Base-by-base conservation (phyloP, 306 rosid genomes). In the Vigna trinervia region DNA sequence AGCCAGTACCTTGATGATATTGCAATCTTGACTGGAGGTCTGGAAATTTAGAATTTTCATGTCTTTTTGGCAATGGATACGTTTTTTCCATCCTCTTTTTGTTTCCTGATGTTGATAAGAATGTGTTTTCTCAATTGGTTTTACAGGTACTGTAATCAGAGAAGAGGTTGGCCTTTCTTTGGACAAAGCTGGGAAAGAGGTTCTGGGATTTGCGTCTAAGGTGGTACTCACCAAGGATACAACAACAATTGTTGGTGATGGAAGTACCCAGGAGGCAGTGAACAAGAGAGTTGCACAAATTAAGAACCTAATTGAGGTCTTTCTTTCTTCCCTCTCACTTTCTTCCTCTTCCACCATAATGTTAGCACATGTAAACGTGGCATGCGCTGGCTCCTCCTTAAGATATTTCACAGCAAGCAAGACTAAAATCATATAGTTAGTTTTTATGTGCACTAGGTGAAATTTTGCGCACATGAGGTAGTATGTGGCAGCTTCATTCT, bases 1-100 rank as follows among this genome's bases (percentile, higher is more conserved):
- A 92, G 97, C 98, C 99, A 96, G 84, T 96, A 96, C 86, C 97
- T 96, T 43, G 99, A 96, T 74, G 99, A 96, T 80, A 91, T 96
- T 76, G 99, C 99, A 61, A 87, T 96, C 69, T 84, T 96, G 53
- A 96, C 99, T 8, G 98, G 97, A 89, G 99, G 97, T 94, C 32
- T 45, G 56, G 43, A 53, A 56, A 28, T 78, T 69, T 68, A 19
- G 14, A 26, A 28, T 5, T 60, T 73, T 48, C 3, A n/a, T 32
- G 38, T 12, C 52, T 36, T 36, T 23, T 59, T 48, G 30, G 57
- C 32, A 67, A 38, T 53, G 17, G 8, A 30, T 23, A 13, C 12
- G 5, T 38, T 4, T 30, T 63, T 17, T 38, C 5, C 20, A 12
- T 50, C 22, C 2, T 39, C 20, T 9, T 56, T 15, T 34, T 7